Evolutionary conservation across 805 yeast genomes (phyloP).

Genomic region (Cyberlindnera maritima): DNA sequence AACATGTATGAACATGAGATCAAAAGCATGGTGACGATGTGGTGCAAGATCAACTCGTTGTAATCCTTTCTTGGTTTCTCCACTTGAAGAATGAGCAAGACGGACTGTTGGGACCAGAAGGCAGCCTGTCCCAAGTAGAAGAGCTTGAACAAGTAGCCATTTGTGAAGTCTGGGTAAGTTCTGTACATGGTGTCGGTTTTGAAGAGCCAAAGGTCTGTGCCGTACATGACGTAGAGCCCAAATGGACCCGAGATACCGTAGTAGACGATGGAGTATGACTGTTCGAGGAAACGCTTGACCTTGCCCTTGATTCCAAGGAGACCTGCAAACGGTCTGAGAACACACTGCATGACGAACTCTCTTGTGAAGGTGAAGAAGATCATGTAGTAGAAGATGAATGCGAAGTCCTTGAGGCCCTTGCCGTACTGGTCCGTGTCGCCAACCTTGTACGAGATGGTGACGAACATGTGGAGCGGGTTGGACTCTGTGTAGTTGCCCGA

Average conservation of each 20-base stretch:
- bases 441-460: conserved; percentile 62
- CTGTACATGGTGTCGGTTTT: conserved; percentile 78
- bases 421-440: conserved; percentile 71
- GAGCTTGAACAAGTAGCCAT: conserved; percentile 66
- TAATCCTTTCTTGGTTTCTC: conserved; percentile 96
- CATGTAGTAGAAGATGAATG: conserved; percentile 77
- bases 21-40: conserved; percentile 83
- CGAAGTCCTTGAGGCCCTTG: conserved; percentile 82
- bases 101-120: conserved; percentile 96
- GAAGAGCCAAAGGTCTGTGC: conserved; percentile 85
- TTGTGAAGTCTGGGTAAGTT: conserved; percentile 79
- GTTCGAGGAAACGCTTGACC: conserved; percentile 85
- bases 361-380: conserved; percentile 85
- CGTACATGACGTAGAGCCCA: conserved; percentile 86
- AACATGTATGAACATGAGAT: conserved; percentile 87
- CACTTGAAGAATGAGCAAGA: conserved; percentile 74
- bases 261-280: conserved; percentile 79
- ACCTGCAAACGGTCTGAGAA: conserved; percentile 71
- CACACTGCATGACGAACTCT: conserved; percentile 84
- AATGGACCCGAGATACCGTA: conserved; percentile 79
- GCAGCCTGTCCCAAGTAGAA: conserved; percentile 93
- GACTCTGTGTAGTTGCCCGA: conserved; percentile 56
- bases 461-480: conserved; percentile 62
- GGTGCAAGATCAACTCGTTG: conserved; percentile 88
- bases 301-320: conserved; percentile 53